A percentile compares a stretch with the other conserved stretches of the same genome.
Conservation (phyloP, 129 eudicot species). For the Artemisia tridentata region DNA sequence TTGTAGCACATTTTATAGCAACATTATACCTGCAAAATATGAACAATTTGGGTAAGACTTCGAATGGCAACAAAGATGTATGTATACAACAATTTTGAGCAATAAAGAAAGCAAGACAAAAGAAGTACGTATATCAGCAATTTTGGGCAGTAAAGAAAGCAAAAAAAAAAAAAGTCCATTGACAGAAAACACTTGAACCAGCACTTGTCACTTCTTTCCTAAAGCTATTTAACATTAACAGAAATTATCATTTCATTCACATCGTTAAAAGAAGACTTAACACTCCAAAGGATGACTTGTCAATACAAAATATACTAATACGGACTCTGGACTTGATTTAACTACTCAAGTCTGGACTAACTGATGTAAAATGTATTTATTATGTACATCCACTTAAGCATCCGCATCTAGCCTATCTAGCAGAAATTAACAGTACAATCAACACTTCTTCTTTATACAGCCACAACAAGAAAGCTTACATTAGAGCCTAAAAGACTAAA, state of each 20-base stretch:
- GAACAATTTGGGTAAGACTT: constrained; percentile 4
- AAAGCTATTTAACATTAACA: constrained; percentile 14
- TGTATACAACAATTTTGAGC: neutral
- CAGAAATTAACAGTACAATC: neutral
- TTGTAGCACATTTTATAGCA: constrained; percentile 97
- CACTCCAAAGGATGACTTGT: constrained; percentile 10
- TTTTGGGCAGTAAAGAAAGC: neutral
- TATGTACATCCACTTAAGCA: constrained; percentile 4
- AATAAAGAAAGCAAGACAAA: neutral
- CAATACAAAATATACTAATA: too few species aligned
- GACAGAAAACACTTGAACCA: constrained; percentile 2
- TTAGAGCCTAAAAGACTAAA: constrained; percentile 12
- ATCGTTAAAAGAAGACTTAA: neutral
- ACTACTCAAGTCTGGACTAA: constrained; percentile 3
- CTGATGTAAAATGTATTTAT: neutral
- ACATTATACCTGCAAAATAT: constrained; percentile 75
- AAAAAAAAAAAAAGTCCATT: neutral
- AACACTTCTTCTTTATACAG: neutral
- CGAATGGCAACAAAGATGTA: constrained; percentile 13
- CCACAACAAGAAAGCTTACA: constrained; percentile 7
- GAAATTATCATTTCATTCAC: neutral
- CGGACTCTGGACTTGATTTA: constrained; percentile 6
- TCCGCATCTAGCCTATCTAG: neutral
- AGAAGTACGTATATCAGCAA: constrained; percentile 1
- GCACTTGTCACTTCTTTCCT: neutral